Conservation (phyloP, 495 filamentous ascomycete species). For the Penicillium samsonianum region DNA sequence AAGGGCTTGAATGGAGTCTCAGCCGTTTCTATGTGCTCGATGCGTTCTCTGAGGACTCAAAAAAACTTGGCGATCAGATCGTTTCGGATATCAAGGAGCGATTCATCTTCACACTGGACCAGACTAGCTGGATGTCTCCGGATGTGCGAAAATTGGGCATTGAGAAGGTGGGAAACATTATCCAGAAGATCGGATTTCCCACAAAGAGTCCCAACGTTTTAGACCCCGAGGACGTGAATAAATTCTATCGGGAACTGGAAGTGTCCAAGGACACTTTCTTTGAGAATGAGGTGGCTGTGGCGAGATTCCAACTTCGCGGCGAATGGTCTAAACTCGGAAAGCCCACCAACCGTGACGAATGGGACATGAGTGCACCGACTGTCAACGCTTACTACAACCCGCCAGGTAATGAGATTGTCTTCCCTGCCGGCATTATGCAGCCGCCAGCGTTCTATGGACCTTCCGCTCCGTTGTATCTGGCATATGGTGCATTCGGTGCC, state of each 20-base stretch:
- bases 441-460: constrained; percentile 64
- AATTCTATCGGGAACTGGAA: constrained; percentile 58
- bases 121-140: constrained; percentile 68
- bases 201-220: constrained; percentile 64
- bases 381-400: constrained; percentile 69
- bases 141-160: constrained; percentile 62
- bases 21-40: constrained; percentile 70
- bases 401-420: constrained; percentile 66
- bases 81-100: constrained; percentile 68
- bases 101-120: constrained; percentile 60
- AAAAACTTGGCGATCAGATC: constrained; percentile 67
- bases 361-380: constrained; percentile 61
- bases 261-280: constrained; percentile 59
- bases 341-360: constrained; percentile 62
- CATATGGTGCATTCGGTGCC: constrained; percentile 70
- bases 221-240: constrained; percentile 55
- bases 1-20: constrained; percentile 55
- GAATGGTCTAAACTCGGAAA: constrained; percentile 61
- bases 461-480: constrained; percentile 62
- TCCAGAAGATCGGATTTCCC: constrained; percentile 74
- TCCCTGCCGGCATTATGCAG: constrained; percentile 75
- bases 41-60: constrained; percentile 63
- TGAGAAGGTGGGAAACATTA: constrained; percentile 69
- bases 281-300: constrained; percentile 57
- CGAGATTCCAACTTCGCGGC: constrained; percentile 45